phyloP scores from a whole-genome alignment of 768 basidiomycete genomes.

The Kwoniella europaea region DNA sequence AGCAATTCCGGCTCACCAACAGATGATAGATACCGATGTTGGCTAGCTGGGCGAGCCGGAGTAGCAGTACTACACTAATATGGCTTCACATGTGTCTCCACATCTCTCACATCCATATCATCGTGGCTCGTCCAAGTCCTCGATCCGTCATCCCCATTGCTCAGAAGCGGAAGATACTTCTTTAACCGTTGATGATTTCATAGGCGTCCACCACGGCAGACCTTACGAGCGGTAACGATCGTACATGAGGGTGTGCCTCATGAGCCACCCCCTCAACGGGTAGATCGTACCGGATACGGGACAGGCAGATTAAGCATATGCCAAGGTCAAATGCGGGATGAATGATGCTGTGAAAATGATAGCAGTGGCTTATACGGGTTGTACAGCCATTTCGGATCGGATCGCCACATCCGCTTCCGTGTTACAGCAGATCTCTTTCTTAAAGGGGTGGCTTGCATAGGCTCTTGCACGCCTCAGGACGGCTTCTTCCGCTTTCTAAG shows the following conservation, averaged over 20 bases:
- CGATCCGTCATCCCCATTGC: no score
- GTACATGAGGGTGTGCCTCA: background rate
- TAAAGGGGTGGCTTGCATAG: conserved; percentile 6
- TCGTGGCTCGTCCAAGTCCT: no score
- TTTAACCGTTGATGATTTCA: background rate
- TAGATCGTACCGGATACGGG: conserved; percentile 14
- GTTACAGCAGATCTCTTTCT: background rate
- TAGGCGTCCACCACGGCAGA: background rate
- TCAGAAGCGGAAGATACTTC: no score
- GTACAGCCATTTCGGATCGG: conserved; percentile 5
- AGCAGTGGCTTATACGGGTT: conserved; percentile 3
- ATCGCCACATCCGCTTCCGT: conserved; percentile 7
- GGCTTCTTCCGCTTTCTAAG: background rate
- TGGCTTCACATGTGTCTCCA: conserved; percentile 3
- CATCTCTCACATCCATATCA: background rate
- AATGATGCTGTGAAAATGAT: background rate
- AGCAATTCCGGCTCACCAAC: no score
- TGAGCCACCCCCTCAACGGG: background rate
- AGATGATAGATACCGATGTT: no score
- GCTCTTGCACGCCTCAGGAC: background rate
- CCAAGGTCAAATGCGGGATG: background rate
- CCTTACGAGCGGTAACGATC: background rate
- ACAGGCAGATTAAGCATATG: background rate
- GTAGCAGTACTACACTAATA: background rate
- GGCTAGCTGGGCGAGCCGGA: background rate